phyloP scores from a whole-genome alignment of 2,329 filamentous ascomycete species.

The Rhinocladiella mackenziei region DNA sequence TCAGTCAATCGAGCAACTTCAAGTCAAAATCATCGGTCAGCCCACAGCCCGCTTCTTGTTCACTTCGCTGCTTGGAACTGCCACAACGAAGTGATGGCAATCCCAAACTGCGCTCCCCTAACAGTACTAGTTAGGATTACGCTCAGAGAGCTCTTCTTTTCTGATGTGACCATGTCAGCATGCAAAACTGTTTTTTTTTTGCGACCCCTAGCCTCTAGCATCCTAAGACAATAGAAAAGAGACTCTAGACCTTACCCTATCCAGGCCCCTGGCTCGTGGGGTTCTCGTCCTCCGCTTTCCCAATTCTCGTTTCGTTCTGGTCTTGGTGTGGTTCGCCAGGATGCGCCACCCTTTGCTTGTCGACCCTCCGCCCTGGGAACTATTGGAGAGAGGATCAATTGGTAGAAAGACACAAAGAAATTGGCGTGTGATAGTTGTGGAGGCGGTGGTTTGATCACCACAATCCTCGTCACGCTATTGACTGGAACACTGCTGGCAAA shows the following conservation, averaged over 20 bases:
- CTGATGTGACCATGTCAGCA: constrained; percentile 27
- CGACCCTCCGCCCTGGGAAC: constrained; percentile 1
- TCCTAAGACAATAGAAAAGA: background rate
- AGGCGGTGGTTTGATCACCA: constrained; percentile 24
- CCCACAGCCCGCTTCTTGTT: too few species aligned
- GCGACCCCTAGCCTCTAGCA: constrained; percentile 8
- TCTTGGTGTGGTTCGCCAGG: constrained; percentile 6
- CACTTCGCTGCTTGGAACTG: too few species aligned
- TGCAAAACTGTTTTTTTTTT: constrained; percentile 10
- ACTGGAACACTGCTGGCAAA: constrained; percentile 21
- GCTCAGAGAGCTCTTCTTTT: background rate
- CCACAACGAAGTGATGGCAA: background rate
- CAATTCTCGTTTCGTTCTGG: constrained; percentile 9
- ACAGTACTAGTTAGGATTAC: too few species aligned
- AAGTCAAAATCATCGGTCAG: too few species aligned
- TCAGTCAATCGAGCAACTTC: constrained; percentile 13
- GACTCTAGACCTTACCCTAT: constrained; percentile 1
- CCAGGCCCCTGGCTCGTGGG: background rate
- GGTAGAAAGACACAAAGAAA: constrained; percentile 9
- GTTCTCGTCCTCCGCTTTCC: background rate
- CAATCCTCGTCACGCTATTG: constrained; percentile 19
- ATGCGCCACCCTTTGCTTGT: constrained; percentile 5
- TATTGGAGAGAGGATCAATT: constrained; percentile 22
- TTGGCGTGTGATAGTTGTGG: constrained; percentile 19
- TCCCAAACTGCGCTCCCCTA: too few species aligned